Evolutionary conservation across 2,329 filamentous ascomycete species (phyloP).

Genomic region (Aspergillus fumigatus): DNA sequence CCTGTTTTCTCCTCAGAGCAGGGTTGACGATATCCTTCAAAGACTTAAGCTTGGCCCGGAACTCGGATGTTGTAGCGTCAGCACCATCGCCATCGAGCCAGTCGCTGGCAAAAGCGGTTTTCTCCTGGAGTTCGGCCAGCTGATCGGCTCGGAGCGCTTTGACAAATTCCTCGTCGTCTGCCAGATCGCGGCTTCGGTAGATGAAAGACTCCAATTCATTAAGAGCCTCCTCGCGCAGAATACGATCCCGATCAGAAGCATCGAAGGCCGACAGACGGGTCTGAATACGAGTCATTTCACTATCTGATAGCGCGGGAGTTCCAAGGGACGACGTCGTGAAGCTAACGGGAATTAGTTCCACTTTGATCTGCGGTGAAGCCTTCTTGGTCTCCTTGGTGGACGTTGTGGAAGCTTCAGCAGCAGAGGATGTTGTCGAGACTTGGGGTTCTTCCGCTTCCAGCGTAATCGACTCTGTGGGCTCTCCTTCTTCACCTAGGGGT

Average conservation of each 20-base stretch:
- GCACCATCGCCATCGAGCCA: conserved; percentile 88
- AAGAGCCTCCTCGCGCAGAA: conserved; percentile 75
- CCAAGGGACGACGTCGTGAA: conserved; percentile 47
- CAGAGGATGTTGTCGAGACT: conserved; percentile 40
- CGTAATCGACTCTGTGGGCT: conserved; percentile 45
- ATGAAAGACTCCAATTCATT: conserved; percentile 94
- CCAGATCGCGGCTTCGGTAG: conserved; percentile 78
- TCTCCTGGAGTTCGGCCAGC: conserved; percentile 61
- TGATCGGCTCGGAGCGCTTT: conserved; percentile 65
- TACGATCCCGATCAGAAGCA: conserved; percentile 71
- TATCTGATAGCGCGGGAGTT: conserved; percentile 30
- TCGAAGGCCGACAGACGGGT: conserved; percentile 80
- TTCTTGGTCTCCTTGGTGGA: conserved; percentile 42
- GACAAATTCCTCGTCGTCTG: conserved; percentile 72
- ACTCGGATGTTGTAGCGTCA: conserved; percentile 67
- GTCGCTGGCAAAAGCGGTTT: conserved; percentile 67
- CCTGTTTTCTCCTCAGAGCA: conserved; percentile 69
- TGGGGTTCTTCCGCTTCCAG: conserved; percentile 44
- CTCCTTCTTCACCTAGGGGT: conserved; percentile 59
- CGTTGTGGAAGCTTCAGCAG: conserved; percentile 46
- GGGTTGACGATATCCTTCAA: conserved; percentile 75
- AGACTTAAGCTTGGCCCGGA: conserved; percentile 71
- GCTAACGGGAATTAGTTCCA: conserved; percentile 50
- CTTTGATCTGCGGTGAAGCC: conserved; percentile 41
- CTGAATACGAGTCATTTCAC: conserved; percentile 51